Percentiles rank a stretch among this genome's conserved stretches.
Conservation (phyloP, 2,329 filamentous ascomycete genomes). For the Aspergillus oerlinghausenensis region DNA sequence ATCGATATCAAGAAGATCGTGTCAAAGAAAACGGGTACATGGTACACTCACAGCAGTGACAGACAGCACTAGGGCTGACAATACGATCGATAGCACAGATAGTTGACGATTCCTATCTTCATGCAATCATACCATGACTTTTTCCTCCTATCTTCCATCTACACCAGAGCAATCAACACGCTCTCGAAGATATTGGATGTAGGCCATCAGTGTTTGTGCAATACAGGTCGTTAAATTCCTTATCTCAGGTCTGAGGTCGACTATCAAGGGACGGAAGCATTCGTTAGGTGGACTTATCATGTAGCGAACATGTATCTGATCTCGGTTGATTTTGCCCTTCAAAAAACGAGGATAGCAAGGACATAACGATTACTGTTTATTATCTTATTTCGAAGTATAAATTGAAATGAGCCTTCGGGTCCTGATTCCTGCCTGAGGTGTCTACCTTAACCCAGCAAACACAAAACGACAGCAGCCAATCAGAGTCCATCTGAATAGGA, state of each 20-base stretch:
- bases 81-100: neutral
- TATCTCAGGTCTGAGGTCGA: no score
- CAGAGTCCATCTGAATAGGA: neutral
- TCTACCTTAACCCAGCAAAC: neutral
- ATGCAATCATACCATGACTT: no score
- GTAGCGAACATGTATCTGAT: neutral
- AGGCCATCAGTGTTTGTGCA: neutral
- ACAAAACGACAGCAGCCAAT: slow-evolving; percentile 4
- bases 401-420: neutral
- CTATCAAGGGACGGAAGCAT: no score
- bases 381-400: neutral
- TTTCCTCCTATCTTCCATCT: neutral
- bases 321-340: neutral
- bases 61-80: neutral
- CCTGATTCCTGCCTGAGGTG: neutral
- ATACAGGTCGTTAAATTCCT: no score
- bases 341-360: neutral
- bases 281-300: neutral
- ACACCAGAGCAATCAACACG: neutral
- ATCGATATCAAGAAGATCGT: no score
- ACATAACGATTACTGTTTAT: neutral
- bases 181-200: neutral
- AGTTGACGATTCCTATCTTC: no score
- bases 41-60: no score
- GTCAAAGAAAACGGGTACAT: no score